Evolutionary conservation across 2,329 filamentous ascomycete species (phyloP).

Genomic region (Aspergillus alliaceus): DNA sequence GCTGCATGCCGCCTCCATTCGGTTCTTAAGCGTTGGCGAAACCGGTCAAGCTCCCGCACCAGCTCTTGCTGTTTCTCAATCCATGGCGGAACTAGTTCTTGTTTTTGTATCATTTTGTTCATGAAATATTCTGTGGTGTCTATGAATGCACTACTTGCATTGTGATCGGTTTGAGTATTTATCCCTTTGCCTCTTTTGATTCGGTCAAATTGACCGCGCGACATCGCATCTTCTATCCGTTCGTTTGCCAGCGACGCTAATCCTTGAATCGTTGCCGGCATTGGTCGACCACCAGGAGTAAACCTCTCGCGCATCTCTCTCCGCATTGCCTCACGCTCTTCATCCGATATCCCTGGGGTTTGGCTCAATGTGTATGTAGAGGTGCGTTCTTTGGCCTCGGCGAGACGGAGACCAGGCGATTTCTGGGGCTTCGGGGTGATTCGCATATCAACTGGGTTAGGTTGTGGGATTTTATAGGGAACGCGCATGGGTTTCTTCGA

Average conservation of each 20-base stretch:
- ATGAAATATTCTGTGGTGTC: constrained; percentile 97
- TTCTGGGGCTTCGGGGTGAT: constrained; percentile 44
- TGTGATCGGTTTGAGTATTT: constrained; percentile 69
- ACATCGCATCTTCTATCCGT: constrained; percentile 89
- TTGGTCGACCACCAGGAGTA: constrained; percentile 65
- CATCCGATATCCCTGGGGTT: constrained; percentile 61
- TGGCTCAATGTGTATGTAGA: constrained; percentile 56
- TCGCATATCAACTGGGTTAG: constrained; percentile 45
- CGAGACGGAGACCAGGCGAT: constrained; percentile 52
- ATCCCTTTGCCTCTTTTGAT: constrained; percentile 77
- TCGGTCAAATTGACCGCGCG: constrained; percentile 83
- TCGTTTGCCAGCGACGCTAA: constrained; percentile 84
- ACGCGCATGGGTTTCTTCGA: constrained; percentile 57
- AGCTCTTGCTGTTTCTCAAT: constrained; percentile 98
- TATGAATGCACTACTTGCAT: constrained; percentile 83
- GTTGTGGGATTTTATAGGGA: constrained; percentile 42
- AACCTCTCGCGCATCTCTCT: constrained; percentile 81
- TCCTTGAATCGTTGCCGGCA: constrained; percentile 76
- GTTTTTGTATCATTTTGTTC: constrained; percentile 97
- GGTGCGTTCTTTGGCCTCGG: constrained; percentile 59
- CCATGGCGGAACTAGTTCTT: constrained; percentile 95
- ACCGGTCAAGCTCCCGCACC: constrained; percentile 64
- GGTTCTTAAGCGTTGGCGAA: constrained; percentile 70
- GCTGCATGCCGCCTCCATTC: constrained; percentile 87
- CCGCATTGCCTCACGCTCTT: constrained; percentile 71